Percentiles rank a stretch among this genome's conserved stretches.
These are phyloP conservation scores for Hyphopichia homilentoma DNA, from an alignment of 805 yeast genomes.

Conservation along the genomic window DNA sequence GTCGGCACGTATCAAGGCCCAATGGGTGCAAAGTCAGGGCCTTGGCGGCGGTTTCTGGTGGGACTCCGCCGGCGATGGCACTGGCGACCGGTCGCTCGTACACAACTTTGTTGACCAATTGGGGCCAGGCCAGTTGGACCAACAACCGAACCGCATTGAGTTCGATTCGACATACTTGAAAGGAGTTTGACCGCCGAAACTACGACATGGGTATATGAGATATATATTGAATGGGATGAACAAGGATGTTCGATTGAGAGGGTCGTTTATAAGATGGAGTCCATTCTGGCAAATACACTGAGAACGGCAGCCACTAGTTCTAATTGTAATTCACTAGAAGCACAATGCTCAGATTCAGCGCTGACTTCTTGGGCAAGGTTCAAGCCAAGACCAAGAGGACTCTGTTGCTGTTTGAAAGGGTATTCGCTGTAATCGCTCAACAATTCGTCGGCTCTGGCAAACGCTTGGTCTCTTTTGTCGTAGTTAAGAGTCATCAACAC, in stretches of 20 bases:
- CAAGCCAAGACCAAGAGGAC: constrained; percentile 66
- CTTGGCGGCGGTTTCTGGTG: constrained; percentile 93
- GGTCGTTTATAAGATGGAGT: constrained; percentile 60
- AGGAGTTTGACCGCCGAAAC: no score
- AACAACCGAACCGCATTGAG: not conserved
- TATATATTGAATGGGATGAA: no score
- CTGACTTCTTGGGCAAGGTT: constrained; percentile 60
- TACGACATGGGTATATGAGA: no score
- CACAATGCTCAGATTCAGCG: constrained; percentile 48
- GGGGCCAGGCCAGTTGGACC: constrained; percentile 12
- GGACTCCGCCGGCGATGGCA: constrained; percentile 81
- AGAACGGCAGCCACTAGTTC: constrained; percentile 93
- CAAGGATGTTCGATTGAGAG: not conserved
- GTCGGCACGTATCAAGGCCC: constrained; percentile 54
- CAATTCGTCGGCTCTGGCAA: constrained; percentile 90
- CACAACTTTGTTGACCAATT: constrained; percentile 42
- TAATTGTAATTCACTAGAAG: constrained; percentile 58
- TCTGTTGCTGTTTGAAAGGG: constrained; percentile 64
- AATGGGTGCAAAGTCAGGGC: constrained; percentile 42
- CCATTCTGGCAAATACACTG: constrained; percentile 88
- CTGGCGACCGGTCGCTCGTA: constrained; percentile 37
- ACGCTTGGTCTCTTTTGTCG: constrained; percentile 88
- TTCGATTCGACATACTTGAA: no score
- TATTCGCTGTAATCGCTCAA: constrained; percentile 76
- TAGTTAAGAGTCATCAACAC: constrained; percentile 72